phyloP scores from a whole-genome alignment of 345 rosid species.

The Citrus reticulata region DNA sequence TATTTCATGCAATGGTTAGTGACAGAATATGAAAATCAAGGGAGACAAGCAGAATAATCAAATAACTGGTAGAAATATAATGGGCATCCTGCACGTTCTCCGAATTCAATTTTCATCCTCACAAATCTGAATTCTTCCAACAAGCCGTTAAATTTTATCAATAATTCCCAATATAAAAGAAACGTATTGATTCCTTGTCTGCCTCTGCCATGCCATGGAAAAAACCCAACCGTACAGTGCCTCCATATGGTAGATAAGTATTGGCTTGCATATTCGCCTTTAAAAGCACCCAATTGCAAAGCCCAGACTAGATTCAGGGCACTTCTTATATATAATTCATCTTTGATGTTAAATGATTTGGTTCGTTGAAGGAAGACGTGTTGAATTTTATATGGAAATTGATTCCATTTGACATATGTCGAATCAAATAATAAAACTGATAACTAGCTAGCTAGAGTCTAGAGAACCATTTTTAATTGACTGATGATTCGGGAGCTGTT shows the following conservation, averaged over 20 bases:
- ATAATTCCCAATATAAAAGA: conserved; percentile 6
- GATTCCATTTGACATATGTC: neutral
- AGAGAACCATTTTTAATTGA: too few relatives aligned
- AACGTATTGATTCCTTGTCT: conserved; percentile 16
- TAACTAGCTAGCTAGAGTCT: neutral
- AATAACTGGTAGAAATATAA: neutral
- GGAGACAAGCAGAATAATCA: conserved; percentile 23
- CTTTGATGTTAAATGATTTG: neutral
- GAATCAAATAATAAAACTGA: conserved; percentile 4
- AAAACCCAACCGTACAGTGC: conserved; percentile 3
- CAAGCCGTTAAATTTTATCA: neutral
- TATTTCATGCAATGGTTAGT: neutral
- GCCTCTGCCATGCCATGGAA: neutral
- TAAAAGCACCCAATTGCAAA: neutral
- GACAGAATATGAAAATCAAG: neutral
- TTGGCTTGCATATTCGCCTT: neutral
- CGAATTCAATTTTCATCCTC: neutral
- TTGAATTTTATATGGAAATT: neutral
- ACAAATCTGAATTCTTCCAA: neutral
- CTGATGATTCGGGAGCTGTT: neutral
- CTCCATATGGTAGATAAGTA: neutral
- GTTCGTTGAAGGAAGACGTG: conserved; percentile 25
- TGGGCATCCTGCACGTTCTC: neutral
- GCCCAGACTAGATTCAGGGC: conserved; percentile 34
- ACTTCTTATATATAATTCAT: neutral